These are phyloP conservation scores for Solanum ossicruentum DNA, from an alignment of 257 asterid species.

Conservation along the genomic window DNA sequence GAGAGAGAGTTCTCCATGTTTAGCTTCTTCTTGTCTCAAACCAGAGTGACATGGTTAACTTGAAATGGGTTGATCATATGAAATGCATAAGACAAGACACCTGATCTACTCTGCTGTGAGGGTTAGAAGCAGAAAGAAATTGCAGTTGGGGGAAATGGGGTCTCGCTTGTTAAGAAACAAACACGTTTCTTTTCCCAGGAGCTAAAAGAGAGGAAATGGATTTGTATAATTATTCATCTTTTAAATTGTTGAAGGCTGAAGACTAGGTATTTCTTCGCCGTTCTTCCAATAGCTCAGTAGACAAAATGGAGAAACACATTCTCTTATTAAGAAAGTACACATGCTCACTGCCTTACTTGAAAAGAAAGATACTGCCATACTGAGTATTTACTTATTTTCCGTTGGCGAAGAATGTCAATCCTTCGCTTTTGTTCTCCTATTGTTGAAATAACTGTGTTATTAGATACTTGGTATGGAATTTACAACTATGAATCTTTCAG, in stretches of 20 bases:
- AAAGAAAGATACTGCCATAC: neutral
- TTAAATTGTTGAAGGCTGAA: neutral
- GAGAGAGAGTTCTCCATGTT: neutral
- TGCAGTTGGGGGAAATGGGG: neutral
- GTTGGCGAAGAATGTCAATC: neutral
- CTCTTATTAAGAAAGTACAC: neutral
- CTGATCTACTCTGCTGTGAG: neutral
- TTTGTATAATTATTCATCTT: neutral
- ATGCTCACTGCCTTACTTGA: neutral
- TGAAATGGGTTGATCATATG: neutral
- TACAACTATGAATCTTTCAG: slow-evolving; percentile 23
- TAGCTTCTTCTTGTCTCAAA: neutral
- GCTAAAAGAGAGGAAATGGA: neutral
- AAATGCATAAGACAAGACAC: neutral
- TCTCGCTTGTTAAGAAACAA: neutral
- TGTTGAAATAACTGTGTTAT: neutral
- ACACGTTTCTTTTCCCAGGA: neutral
- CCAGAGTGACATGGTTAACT: neutral
- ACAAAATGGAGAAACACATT: neutral
- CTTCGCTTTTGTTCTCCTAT: neutral
- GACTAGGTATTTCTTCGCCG: neutral
- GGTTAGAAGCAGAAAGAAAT: neutral
- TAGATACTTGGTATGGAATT: neutral
- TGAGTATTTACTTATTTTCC: neutral
- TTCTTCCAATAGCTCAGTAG: neutral